Base-by-base conservation (phyloP, 106 monocot genomes). In the Narthecium ossifragum region DNA sequence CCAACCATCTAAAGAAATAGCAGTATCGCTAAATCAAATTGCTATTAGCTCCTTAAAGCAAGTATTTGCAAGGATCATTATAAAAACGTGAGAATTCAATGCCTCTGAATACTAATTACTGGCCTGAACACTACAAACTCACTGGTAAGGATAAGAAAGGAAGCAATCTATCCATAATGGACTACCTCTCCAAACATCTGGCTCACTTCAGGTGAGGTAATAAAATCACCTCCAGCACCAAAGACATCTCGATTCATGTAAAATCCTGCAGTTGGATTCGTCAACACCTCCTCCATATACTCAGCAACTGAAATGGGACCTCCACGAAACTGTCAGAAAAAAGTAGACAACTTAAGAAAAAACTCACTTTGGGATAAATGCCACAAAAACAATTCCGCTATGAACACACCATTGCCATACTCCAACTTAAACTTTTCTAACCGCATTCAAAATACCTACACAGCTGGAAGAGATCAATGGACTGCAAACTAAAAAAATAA, bases 111-210 rank as follows among this genome's bases (percentile, higher is more conserved):
- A n/a, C n/a, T n/a, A n/a, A n/a, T n/a, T n/a, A n/a, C n/a, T n/a
- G n/a, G n/a, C n/a, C n/a, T n/a, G n/a, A n/a, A n/a, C n/a, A n/a
- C n/a, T n/a, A n/a, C n/a, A n/a, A n/a, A n/a, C n/a, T n/a, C n/a
- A n/a, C n/a, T n/a, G n/a, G n/a, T n/a, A 29, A 43, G 25, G 17
- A 61, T 3, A 9, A 61, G 8, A 45, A 25, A 41, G 26, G 28
- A 1, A 26, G 20, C 25, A 62, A 48, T 30, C 26, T 21, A 64
- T 17, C 15, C 55, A 55, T 55, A 4, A 9, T 11, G 28, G 27
- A 26, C 67, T 81, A 96, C 96, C 96, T 96, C 96, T 53, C 96
- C 90, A 78, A 96, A 96, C 96, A 96, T 96, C 66, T 96, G 90
- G 78, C 96, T 96, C 22, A 96, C 94, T 73, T 96, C 93, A 22